Evolutionary conservation across 2,329 filamentous ascomycete species (phyloP).

Genomic region (Volutella citrinella): DNA sequence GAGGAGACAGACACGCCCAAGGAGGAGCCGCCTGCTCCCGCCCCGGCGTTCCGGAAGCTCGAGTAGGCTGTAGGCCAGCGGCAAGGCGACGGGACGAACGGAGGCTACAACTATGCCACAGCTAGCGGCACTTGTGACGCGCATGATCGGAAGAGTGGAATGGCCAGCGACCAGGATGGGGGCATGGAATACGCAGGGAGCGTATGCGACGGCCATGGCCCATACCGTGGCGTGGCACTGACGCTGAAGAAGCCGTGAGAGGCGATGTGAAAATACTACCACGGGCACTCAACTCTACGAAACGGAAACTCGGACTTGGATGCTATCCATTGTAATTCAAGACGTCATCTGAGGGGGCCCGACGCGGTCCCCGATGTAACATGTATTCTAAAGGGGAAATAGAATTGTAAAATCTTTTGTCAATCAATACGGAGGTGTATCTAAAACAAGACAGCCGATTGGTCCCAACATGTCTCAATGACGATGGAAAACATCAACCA

Average conservation of each 20-base stretch:
- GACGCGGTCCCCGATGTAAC: constrained; percentile 15
- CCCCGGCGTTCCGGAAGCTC: constrained; percentile 36
- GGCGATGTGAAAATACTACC: too few species aligned
- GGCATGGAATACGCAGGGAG: too few species aligned
- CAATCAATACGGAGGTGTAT: constrained; percentile 6
- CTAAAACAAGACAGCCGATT: constrained; percentile 2
- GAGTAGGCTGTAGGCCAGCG: constrained; percentile 20
- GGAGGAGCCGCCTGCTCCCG: constrained; percentile 32
- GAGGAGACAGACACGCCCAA: constrained; percentile 40
- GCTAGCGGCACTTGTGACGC: too few species aligned
- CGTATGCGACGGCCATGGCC: too few species aligned
- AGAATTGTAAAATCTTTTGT: constrained; percentile 25
- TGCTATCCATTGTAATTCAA: constrained; percentile 23
- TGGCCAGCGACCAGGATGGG: too few species aligned
- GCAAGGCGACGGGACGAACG: constrained; percentile 6
- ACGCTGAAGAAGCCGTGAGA: too few species aligned
- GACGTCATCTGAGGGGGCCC: constrained; percentile 17
- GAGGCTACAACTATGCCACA: background rate
- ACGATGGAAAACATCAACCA: too few species aligned
- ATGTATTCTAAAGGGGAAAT: constrained; percentile 26
- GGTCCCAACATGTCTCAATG: background rate
- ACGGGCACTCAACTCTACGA: constrained; percentile 28
- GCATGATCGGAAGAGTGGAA: too few species aligned
- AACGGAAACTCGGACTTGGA: constrained; percentile 20
- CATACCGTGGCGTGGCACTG: too few species aligned